phyloP scores from a whole-genome alignment of 768 basidiomycete species.

The Boletus patriciae region DNA sequence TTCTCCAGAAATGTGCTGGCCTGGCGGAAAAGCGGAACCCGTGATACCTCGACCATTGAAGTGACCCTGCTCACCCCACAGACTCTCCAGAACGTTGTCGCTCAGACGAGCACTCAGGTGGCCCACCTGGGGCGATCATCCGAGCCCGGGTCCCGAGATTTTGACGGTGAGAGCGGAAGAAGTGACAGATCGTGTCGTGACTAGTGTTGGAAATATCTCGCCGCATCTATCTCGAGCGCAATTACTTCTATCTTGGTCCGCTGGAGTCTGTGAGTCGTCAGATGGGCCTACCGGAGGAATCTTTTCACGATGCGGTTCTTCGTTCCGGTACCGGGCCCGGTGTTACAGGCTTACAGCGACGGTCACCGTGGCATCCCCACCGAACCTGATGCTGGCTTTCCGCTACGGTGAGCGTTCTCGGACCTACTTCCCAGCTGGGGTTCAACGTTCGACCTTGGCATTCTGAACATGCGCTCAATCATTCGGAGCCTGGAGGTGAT shows the following conservation, averaged over 20 bases:
- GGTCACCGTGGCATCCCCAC: slow-evolving; percentile 9
- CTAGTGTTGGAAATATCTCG: slow-evolving; percentile 8
- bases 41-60: neutral
- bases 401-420: neutral
- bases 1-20: neutral
- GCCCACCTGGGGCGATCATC: slow-evolving; percentile 6
- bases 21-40: slow-evolving; percentile 3
- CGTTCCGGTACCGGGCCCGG: slow-evolving; percentile 19
- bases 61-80: neutral
- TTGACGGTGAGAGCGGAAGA: slow-evolving; percentile 17
- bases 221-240: slow-evolving; percentile 11
- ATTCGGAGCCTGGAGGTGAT: slow-evolving; percentile 2
- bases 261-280: slow-evolving; percentile 2
- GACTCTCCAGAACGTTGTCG: neutral
- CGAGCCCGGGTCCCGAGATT: neutral
- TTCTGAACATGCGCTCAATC: neutral
- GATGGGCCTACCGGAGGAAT: slow-evolving; percentile 1
- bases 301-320: slow-evolving; percentile 18
- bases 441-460: neutral
- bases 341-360: neutral
- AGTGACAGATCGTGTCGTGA: neutral
- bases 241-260: slow-evolving; percentile 16
- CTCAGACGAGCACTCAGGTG: slow-evolving; percentile 3
- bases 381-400: neutral
- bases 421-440: neutral